Base-by-base conservation (phyloP, 805 yeast genomes). In the Starmerella stigmatis region DNA sequence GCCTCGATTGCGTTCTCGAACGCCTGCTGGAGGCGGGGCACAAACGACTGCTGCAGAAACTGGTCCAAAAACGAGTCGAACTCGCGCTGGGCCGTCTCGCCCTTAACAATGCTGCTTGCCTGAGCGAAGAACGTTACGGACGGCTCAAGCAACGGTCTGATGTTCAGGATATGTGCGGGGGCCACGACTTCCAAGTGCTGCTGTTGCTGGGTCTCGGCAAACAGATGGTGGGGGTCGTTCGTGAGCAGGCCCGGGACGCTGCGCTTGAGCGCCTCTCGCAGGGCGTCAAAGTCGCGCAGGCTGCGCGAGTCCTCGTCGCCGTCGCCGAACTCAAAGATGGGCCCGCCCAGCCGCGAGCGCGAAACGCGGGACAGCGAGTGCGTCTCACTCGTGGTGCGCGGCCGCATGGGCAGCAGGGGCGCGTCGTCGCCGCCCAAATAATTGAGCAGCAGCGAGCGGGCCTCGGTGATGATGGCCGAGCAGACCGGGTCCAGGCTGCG, bases 121-220 rank as follows among this genome's bases (percentile, higher is more conserved):
- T 83, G 78, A 36, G 82, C 78, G 21, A 77, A 67, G 57, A 84
- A 85, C 11, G 77, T 64, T 39, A 85, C 68, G 30, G 85, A 76
- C 30, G 83, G 79, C 46, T 82, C 94, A 40, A 85, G 62, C 13
- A 86, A 72, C 5, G 82, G 72, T 52, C 88, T 72, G 80, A 88
- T 84, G 56, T 86, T 85, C 62, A 81, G 78, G 13, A 86, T 72
- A 56, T 77, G 78, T 2, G 85, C 77, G 0, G 50, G 68, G 51
- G 51, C 61, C 50, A 20, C 59, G 2, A 53, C 53, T 13, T 46
- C 47, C n/a, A 57, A 39, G 15, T 45, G 36, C 32, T 49, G 47
- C 35, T 56, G 54, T 22, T 48, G 43, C 16, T 45, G 43, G 1
- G 54, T 47, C 16, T 55, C 59, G 2, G 54, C 57, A 31, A 43